Conservation (phyloP, 2,329 filamentous ascomycete genomes). For the Diaporthe australafricana region DNA sequence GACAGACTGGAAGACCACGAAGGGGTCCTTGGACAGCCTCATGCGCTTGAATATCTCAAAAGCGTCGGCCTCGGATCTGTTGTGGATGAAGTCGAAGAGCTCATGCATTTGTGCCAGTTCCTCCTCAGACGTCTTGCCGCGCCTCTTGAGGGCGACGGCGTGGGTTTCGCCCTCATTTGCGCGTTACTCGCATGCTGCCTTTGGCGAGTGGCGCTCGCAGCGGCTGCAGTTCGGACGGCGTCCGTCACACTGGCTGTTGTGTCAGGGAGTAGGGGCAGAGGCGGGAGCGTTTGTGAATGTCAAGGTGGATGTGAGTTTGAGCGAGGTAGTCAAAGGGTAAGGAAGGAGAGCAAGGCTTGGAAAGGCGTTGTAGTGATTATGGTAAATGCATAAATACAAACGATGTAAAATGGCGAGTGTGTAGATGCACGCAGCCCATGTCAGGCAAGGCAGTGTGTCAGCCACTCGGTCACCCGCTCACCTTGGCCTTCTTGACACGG, state of each 20-base stretch:
- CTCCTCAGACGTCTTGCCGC: not conserved
- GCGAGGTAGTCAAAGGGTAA: not conserved
- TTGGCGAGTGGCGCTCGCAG: not conserved
- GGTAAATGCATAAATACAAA: not conserved
- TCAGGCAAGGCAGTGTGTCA: not conserved
- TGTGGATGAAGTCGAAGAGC: not conserved
- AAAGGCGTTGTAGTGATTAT: not conserved
- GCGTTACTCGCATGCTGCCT: not conserved
- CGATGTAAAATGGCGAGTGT: not conserved
- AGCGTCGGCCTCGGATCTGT: not conserved
- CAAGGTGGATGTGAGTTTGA: not conserved
- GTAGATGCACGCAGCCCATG: not conserved
- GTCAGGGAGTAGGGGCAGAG: not conserved
- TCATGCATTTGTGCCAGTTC: not conserved
- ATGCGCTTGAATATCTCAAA: conserved; percentile 13
- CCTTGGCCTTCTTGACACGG: conserved; percentile 9
- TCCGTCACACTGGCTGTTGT: not conserved
- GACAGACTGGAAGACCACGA: not conserved
- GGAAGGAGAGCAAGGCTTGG: not conserved
- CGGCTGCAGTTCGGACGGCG: not conserved
- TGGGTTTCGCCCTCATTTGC: conserved; percentile 10
- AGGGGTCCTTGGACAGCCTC: not conserved
- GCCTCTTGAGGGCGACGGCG: conserved; percentile 6
- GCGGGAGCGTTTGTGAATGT: not conserved
- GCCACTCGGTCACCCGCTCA: not conserved